Evolutionary conservation across 2,329 filamentous ascomycete genomes (phyloP), one percentile per base, ranked within the genome.

Genomic region (Neofusicoccum sp.): DNA sequence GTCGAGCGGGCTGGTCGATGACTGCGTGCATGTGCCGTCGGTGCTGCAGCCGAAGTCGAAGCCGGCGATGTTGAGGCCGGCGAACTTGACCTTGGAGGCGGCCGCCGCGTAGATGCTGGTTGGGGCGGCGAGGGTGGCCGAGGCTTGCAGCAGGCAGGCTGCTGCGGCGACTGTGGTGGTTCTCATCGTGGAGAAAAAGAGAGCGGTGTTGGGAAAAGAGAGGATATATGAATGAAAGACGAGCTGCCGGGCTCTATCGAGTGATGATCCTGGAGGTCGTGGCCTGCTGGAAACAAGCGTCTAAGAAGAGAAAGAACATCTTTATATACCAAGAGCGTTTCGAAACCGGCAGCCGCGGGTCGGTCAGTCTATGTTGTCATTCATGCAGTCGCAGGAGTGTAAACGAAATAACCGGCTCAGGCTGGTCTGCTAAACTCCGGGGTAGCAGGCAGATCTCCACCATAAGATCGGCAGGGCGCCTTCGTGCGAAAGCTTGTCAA

Each of bases 11-110:
- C 57, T 61, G 9, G 60, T 57, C 16, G 64, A 63, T 6, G 64
- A 63, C n/a, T 65, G 60, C 14, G 61, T 61, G 61, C 68, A 70
- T 7, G 62, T 65, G 7, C 70, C 71, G 28, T 68, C 65, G n/a
- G 61, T 71, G 7, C 62, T 64, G 62, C 76, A 79, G n/a, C 78
- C 78, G 63, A 81, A 81, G 61, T 82, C 80, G 59, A 79, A 79
- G 1, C 80, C 80, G 4, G 79, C 75, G 58, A 81, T 79, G 65
- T 79, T 79, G 31, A 76, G 68, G 48, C 76, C 76, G 9, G 66
- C 70, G 56, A 67, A 73, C 26, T 68, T 62, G 26, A 70, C 65
- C 58, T 68, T 64, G 51, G 51, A 34, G 4, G 51, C 11, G 36
- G 38, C 38, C 3, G 51, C 38, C 7, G 51, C 38, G 20, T 20